Base-by-base conservation (phyloP, 352 stramenopile species). In the Phytophthora pseudosyringae region DNA sequence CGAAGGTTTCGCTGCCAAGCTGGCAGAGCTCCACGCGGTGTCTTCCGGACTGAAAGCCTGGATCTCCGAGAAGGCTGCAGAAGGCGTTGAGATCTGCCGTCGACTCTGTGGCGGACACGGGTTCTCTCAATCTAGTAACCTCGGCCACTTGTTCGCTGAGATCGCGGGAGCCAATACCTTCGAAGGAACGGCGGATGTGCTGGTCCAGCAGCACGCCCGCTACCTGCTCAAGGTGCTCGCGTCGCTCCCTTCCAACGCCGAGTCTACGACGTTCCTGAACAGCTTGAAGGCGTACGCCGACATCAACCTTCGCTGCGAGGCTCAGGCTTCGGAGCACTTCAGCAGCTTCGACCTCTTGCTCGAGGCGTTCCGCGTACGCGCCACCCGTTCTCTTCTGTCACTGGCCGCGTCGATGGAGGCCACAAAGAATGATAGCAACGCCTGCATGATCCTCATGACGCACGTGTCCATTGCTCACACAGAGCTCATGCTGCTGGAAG, bases 121-220 rank as follows among this genome's bases (percentile, higher is more conserved):
- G 4, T 81, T 72, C 53, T 62, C 64, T 1, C 60, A 74, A 21
- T 71, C 69, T 2, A 73, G 69, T 48, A 76, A 74, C 39, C 46
- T 76, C 10, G 59, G 18, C 3, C 60, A 79, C 45, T 33, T 76
- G 3, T 73, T 74, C 43, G 52, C 45, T 32, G 77, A 86, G 51
- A 59, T 73, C 28, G 73, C 78, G 0, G 76, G 75, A 9, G 60
- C 71, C 6, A 74, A 48, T 45, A 92, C 83, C 5, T 88, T 73
- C 46, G 83, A 92, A 75, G 83, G 81, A 40, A 92, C 81, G 40
- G 83, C 80, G 35, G 80, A 92, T 58, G 80, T 92, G 45, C 73
- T 92, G 35, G 73, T 87, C n/a, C 75, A 89, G 59, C 81, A 92
- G 33, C 81, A 90, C 46, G 62, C 72, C 3, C 74, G 75, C 1